Conservation (phyloP, 2,329 filamentous ascomycete species). For the Colletotrichum sp. region DNA sequence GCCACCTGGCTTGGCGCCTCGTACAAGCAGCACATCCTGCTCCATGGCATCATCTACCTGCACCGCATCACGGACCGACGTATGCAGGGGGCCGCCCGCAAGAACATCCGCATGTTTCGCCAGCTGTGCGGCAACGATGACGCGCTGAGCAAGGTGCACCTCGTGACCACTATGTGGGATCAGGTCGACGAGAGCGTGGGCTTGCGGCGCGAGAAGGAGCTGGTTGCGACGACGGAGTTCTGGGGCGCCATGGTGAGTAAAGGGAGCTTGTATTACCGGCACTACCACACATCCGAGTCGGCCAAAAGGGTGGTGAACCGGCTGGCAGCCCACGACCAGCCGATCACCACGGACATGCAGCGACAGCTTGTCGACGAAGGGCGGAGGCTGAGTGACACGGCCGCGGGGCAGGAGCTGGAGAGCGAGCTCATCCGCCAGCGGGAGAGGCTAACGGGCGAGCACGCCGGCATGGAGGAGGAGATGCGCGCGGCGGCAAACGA, state of each 20-base stretch:
- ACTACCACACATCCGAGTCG: not conserved
- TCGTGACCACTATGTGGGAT: constrained; percentile 41
- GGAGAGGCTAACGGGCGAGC: not conserved
- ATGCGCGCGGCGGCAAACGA: not conserved
- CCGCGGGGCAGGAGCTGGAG: not conserved
- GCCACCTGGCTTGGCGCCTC: constrained; percentile 33
- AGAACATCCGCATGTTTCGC: constrained; percentile 43
- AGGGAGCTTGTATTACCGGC: not conserved
- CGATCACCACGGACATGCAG: constrained; percentile 47
- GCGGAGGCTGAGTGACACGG: not conserved
- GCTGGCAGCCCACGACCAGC: not conserved
- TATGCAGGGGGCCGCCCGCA: constrained; percentile 34
- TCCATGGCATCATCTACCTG: constrained; percentile 43
- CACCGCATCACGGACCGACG: constrained; percentile 39
- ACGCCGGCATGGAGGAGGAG: not conserved
- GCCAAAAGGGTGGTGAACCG: not conserved
- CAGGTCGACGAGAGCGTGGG: not conserved
- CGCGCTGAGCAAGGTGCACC: constrained; percentile 34
- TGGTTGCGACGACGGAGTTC: not conserved
- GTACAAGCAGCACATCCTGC: constrained; percentile 27
- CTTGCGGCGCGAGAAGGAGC: not conserved
- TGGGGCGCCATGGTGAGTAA: not conserved
- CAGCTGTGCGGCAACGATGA: constrained; percentile 37
- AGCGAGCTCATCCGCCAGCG: not conserved
- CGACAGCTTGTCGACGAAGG: not conserved